phyloP scores from a whole-genome alignment of 2,329 filamentous ascomycete genomes.

The Sarocladiaceae sp. region DNA sequence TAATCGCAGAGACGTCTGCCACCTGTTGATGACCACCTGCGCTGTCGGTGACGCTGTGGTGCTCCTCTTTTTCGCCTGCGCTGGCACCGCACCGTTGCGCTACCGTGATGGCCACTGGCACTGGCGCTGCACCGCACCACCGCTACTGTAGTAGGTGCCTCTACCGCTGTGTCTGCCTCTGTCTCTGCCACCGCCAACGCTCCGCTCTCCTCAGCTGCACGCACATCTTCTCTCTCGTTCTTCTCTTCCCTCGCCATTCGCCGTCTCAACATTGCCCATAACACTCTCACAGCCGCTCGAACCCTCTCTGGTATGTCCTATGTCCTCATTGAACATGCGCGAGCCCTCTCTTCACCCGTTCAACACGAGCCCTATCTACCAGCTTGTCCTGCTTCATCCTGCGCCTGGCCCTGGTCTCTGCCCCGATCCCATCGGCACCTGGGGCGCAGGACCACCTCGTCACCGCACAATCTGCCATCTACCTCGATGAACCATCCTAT shows the following conservation, averaged over 20 bases:
- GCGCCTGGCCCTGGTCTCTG: background rate
- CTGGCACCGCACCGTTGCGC: no score
- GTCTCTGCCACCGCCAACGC: background rate
- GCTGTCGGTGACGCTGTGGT: no score
- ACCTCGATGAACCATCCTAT: background rate
- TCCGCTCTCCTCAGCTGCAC: constrained; percentile 4
- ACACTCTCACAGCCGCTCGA: constrained; percentile 1
- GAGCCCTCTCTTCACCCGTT: background rate
- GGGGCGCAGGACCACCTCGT: constrained; percentile 3
- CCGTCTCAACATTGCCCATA: background rate
- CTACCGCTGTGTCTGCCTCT: background rate
- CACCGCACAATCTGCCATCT: background rate
- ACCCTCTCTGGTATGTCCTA: constrained; percentile 2
- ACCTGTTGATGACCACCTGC: no score
- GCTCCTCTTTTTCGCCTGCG: no score
- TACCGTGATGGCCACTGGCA: no score
- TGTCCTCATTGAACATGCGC: constrained; percentile 5
- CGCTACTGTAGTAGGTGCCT: no score
- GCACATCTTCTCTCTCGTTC: constrained; percentile 7
- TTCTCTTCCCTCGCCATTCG: constrained; percentile 6
- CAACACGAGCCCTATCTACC: background rate
- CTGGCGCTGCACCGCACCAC: no score
- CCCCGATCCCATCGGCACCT: constrained; percentile 2
- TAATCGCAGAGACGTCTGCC: no score
- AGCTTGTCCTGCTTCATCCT: background rate